These are phyloP conservation scores for Melocanna baccifera DNA, from an alignment of 176 grass and related monocot genomes.

Conservation along the genomic window DNA sequence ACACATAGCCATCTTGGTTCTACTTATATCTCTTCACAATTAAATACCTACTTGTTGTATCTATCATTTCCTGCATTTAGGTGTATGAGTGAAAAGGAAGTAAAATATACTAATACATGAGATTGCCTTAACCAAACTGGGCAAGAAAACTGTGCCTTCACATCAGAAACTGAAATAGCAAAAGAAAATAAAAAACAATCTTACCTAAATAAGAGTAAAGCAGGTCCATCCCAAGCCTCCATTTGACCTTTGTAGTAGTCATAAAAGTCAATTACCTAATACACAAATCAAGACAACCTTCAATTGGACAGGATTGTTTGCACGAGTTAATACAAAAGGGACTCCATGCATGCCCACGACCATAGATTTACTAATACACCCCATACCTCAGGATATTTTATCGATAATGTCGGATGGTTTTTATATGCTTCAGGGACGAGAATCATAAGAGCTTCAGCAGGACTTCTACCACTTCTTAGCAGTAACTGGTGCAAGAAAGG, in stretches of 20 bases:
- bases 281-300: constrained; percentile 39
- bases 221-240: constrained; percentile 99
- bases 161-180: constrained; percentile 23
- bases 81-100: constrained; percentile 21
- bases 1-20: neutral
- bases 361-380: constrained; percentile 9
- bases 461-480: constrained; percentile 86
- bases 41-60: neutral
- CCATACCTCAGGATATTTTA: constrained; percentile 97
- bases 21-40: constrained; percentile 13
- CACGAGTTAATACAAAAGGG: constrained; percentile 21
- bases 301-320: constrained; percentile 19
- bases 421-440: constrained; percentile 99
- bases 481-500: constrained; percentile 67
- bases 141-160: constrained; percentile 21
- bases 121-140: constrained; percentile 23
- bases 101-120: constrained; percentile 19
- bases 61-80: constrained; percentile 7
- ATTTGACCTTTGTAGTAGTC: constrained; percentile 99
- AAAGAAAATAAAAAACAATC: constrained; percentile 34
- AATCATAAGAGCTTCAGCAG: constrained; percentile 95
- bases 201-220: constrained; percentile 98
- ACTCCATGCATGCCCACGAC: constrained; percentile 6
- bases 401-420: constrained; percentile 91
- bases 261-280: constrained; percentile 94